Conservation (phyloP, 306 rosid species). For the Chamaecrista fasciculata region DNA sequence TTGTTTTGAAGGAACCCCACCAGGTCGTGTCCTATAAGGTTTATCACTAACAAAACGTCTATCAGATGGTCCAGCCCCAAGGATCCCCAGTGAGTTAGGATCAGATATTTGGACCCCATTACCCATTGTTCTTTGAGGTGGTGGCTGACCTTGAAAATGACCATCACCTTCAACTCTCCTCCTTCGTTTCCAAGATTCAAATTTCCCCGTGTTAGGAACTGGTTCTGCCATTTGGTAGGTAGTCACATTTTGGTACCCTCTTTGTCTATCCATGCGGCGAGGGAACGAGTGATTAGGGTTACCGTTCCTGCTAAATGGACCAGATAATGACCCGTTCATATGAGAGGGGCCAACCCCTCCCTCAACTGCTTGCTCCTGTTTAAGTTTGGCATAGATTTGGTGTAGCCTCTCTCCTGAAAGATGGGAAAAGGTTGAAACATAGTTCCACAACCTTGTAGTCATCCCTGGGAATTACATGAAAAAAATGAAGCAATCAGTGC, state of each 20-base stretch:
- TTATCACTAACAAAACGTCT: conserved; percentile 60
- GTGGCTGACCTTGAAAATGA: conserved; percentile 59
- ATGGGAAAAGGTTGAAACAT: conserved; percentile 93
- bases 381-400: conserved; percentile 88
- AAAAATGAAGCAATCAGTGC: background rate
- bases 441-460: conserved; percentile 94
- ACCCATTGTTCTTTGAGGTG: conserved; percentile 54
- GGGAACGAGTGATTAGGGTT: conserved; percentile 46
- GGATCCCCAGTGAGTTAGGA: conserved; percentile 83
- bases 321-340: conserved; percentile 57
- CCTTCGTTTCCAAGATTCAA: conserved; percentile 89
- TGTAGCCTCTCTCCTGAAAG: conserved; percentile 93
- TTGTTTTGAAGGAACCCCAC: conserved; percentile 68
- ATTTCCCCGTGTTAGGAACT: conserved; percentile 63
- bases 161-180: conserved; percentile 67
- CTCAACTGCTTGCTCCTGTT: conserved; percentile 73
- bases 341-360: conserved; percentile 75
- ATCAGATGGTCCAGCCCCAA: conserved; percentile 96
- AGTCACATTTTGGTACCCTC: conserved; percentile 51
- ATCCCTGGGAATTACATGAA: conserved; percentile 59
- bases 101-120: conserved; percentile 60
- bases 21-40: conserved; percentile 61
- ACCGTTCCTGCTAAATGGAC: conserved; percentile 56
- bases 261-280: conserved; percentile 53
- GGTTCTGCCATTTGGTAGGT: conserved; percentile 55